Base-by-base conservation (phyloP, 2,329 filamentous ascomycete genomes). In the Pseudogymnoascus sp. region DNA sequence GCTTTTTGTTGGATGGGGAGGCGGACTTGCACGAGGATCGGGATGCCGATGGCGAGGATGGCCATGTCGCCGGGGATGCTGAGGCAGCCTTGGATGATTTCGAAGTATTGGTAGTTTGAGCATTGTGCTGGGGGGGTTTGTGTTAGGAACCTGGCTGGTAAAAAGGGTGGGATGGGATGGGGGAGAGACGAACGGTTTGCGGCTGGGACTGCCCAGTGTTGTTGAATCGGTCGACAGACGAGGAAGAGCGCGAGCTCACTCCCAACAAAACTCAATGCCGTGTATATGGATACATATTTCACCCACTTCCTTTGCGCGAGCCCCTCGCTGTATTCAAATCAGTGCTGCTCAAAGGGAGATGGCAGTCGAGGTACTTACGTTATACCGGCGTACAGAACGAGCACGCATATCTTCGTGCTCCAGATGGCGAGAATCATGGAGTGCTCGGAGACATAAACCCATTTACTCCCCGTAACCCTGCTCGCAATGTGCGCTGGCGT, bases 381-480 rank as follows among this genome's bases (percentile, higher is more conserved):
- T 33, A 59, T 62, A 5, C 79, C 75, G 10, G 72, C 71, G 63
- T 78, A 79, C 68, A 80, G 73, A 61, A 78, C 72, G 23, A 81
- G 69, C 71, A 80, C 77, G 68, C 78, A 79, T 5, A 71, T 70
- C 65, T 80, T 81, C 56, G 78, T 71, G 2, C 68, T 69, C 72
- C 74, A 79, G 17, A 78, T 76, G 4, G 74, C 67, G 31, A 82
- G 77, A 6, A 83, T 68, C 74, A 84, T 83, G 37, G 75, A 72
- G 68, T 80, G 72, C 59, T 81, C 79, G 1, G 77, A 78, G 23
- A 80, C 75, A 62, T 79, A 78, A 1, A 82, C 79, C 76, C 78
- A 80, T 74, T 81, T 81, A 66, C 78, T 79, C 11, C 79, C 79
- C 23, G 67, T 68, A 1, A 75, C 71, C 59, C 79, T 72, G 31